Base-by-base conservation (phyloP, 1,284 basidiomycete genomes). In the Wallemia ichthyophaga region DNA sequence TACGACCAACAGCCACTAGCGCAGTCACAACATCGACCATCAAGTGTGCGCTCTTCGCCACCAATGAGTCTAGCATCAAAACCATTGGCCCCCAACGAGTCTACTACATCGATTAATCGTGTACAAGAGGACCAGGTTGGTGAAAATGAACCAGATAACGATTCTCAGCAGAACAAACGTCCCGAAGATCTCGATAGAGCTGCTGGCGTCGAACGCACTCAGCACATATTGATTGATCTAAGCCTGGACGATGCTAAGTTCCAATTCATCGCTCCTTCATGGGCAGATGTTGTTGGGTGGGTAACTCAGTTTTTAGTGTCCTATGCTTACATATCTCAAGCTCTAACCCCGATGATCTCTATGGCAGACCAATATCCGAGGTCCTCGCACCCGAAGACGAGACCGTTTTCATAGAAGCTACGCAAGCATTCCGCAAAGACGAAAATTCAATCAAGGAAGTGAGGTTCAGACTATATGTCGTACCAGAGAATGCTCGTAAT, bases 161-260 rank as follows among this genome's bases (percentile, higher is more conserved):
- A 21, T 48, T 11, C 37, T 15, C 37, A 48, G 25, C 55, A 56
- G 9, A 27, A 27, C 15, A 11, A 27, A 9, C n/a, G 62, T 60
- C 21, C 56, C 60, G 27, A 60, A 11, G 81, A 85, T 26, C 70
- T 95, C 27, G 78, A 82, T 27, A 72, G 85, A 27, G 81, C 89
- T 64, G 88, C 87, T 1, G 89, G 96, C 69, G 85, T 84, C 2
- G 87, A 87, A 17, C 85, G 91, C 70, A 86, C 82, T 66, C 83
- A 87, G 69, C 94, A 92, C 65, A 86, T 95, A 59, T 85, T 99
- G 27, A 78, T 98, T 74, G 94, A 98, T 69, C 78, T 99, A 25
- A 83, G 82, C 67, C 74, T 96, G 62, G 87, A 95, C 67, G 88
- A 86, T 5, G 88, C 96, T 59, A 69, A 71, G 19, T 72, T 78